Base-by-base conservation (phyloP, 441 rosid genomes). In the Hura crepitans region DNA sequence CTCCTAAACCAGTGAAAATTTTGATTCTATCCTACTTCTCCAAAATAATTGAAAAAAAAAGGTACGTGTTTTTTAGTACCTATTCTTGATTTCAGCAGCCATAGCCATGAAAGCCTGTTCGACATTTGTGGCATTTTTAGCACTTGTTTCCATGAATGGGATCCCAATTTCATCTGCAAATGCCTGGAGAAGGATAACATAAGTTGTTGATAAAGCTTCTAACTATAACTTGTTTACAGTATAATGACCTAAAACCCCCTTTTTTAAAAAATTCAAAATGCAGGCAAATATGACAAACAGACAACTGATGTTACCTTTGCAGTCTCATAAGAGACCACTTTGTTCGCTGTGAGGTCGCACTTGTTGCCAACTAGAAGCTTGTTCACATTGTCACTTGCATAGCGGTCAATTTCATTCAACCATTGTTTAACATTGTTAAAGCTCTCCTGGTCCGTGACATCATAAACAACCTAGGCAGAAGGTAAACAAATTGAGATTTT, bases 81-180 rank as follows among this genome's bases (percentile, higher is more conserved):
- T 87, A 58, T 83, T 79, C 86, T 89, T 89, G 75, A 89, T 89
- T 57, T 82, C 78, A 70, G 84, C 82, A 62, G 91, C 83, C 96
- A 89, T 89, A 63, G 96, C 96, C 96, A 89, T 89, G 83, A 89
- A 89, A 75, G 92, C 92, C 68, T 89, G 86, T 65, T 89, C 96
- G 0, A 89, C 96, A 56, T 89, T 89, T 62, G 86, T 85, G 64
- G 96, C 80, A 63, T 63, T 80, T 79, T 89, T 89, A 37, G 96
- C 96, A 77, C 90, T 87, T 46, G 92, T 86, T 72, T 89, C 96
- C 89, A 89, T 80, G 82, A 87, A 89, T 0, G 92, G 88, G 46
- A 89, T 89, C 31, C 96, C 96, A 62, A 87, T 83, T 80, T 89
- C 96, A 78, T 89, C 96, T 10, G 96, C 92, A 73, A 89, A 87